A percentile compares a stretch with the other conserved stretches of the same genome.
Evolutionary conservation across 768 basidiomycete species (phyloP).

Genomic region (Boletus pseudopeckii): DNA sequence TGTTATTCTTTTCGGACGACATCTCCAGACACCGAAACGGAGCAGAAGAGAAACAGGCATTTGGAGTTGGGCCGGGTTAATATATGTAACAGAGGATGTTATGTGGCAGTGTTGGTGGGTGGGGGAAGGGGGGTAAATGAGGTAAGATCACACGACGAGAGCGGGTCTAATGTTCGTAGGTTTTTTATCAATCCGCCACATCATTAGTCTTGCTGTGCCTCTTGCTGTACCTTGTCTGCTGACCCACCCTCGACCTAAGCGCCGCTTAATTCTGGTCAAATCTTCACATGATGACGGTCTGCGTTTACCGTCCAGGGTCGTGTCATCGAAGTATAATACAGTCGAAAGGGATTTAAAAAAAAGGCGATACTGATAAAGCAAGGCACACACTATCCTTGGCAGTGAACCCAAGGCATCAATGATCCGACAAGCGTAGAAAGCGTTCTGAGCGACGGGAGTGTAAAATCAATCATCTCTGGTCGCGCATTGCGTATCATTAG

Average conservation of each 20-base stretch:
- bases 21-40: not conserved
- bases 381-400: not conserved
- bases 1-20: slow-evolving; percentile 22
- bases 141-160: no score
- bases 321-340: not conserved
- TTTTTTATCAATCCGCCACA: no score
- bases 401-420: slow-evolving; percentile 31
- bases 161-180: no score
- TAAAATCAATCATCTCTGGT: slow-evolving; percentile 28
- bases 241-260: no score
- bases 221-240: no score
- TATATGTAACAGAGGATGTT: not conserved
- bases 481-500: not conserved
- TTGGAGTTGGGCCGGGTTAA: not conserved
- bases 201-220: no score
- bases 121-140: not conserved
- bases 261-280: no score
- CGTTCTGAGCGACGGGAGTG: slow-evolving; percentile 30
- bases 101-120: slow-evolving; percentile 1
- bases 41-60: not conserved
- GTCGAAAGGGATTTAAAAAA: not conserved
- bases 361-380: not conserved
- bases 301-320: not conserved
- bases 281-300: no score
- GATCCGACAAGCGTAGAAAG: slow-evolving; percentile 32